Base-by-base conservation (phyloP, 2,329 filamentous ascomycete species). In the Blastomyces gilchristii region DNA sequence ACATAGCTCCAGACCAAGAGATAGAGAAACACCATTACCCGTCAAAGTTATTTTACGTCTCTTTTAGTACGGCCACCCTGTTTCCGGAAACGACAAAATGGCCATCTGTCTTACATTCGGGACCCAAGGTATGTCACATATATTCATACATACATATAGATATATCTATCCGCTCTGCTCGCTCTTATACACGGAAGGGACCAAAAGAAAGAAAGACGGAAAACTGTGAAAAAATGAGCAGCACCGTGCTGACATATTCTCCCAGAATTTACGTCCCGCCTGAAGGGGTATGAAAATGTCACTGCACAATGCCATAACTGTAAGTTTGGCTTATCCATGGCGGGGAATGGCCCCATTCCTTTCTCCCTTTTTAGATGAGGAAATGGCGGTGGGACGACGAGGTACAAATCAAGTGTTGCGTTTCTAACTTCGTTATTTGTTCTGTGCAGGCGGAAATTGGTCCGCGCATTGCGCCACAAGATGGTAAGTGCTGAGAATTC, bases 231-330 rank as follows among this genome's bases (percentile, higher is more conserved):
- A 43, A 43, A 43, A 58, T 22, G 54, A 43, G 12, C 37, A 14
- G 12, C 37, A 14, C 37, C n/a, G 16, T 14, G 34, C 43, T 59
- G 41, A 47, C 59, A 34, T 28, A n/a, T 11, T 18, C 14, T 39
- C 39, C 34, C 64, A 74, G 73, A 75, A 63, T 74, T 75, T 65
- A 72, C 69, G 12, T 70, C 66, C 18, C 68, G 67, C 11, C 67
- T 75, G 0, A 66, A 73, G 64, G 73, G 72, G 50, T 73, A 74
- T 60, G 72, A 75, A 63, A 68, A 70, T 34, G 69, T 74, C 43
- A 74, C 72, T 28, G 72, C 72, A 22, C 73, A 75, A 66, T 75
- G 73, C 60, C 68, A 73, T 53, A 75, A 75, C 63, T 75, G 70
- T 70, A 60, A 62, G 67, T 43, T 31, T 41, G 39, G 39, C n/a